A percentile compares a stretch with the other conserved stretches of the same genome.
Evolutionary conservation across 1,284 basidiomycete genomes (phyloP).

Genomic region (Neolentinus lepideus): DNA sequence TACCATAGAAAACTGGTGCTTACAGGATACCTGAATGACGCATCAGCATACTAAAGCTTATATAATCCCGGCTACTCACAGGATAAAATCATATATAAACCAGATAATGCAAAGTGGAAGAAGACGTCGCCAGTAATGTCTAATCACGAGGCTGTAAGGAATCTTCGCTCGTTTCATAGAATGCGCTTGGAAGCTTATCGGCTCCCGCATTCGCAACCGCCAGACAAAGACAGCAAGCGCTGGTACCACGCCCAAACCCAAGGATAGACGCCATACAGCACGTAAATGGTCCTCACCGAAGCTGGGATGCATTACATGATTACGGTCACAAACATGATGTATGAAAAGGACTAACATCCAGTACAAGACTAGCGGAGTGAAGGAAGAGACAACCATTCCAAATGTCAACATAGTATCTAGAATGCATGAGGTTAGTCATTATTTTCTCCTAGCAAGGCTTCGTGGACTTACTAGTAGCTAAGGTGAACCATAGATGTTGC

Average conservation of each 20-base stretch:
- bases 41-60: conserved; percentile 3
- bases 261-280: conserved; percentile 82
- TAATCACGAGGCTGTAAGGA: conserved; percentile 76
- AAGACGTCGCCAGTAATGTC: conserved; percentile 71
- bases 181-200: conserved; percentile 59
- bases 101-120: conserved; percentile 58
- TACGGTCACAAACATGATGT: neutral
- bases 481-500: conserved; percentile 82
- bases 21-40: conserved; percentile 44
- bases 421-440: conserved; percentile 6
- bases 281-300: conserved; percentile 77
- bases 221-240: conserved; percentile 79
- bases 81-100: conserved; percentile 84
- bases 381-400: conserved; percentile 79
- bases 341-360: conserved; percentile 67
- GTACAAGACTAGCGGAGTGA: conserved; percentile 78
- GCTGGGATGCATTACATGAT: conserved; percentile 24
- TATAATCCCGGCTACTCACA: conserved; percentile 26
- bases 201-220: conserved; percentile 83
- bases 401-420: conserved; percentile 83
- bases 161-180: conserved; percentile 72
- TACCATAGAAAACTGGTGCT: conserved; percentile 16
- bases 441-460: conserved; percentile 6
- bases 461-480: conserved; percentile 65
- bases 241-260: conserved; percentile 82